Percentiles rank a stretch among this genome's conserved stretches.
phyloP scores from a whole-genome alignment of 208 protist genomes.

The Pavlovales sp. region DNA sequence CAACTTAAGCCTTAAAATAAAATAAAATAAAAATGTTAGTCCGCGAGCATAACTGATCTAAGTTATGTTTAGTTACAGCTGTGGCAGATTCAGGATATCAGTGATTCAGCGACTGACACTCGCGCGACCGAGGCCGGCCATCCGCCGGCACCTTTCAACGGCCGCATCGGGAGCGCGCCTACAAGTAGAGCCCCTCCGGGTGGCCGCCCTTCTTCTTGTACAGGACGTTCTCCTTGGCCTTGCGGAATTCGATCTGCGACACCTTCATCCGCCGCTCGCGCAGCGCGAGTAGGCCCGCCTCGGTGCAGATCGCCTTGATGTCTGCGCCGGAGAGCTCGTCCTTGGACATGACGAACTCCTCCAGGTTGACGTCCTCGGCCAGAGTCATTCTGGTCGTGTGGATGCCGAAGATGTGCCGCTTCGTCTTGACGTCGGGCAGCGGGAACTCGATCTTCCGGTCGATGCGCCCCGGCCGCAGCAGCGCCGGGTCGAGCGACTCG shows the following conservation, averaged over 20 bases:
- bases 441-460: slow-evolving; percentile 99
- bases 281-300: slow-evolving; percentile 98
- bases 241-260: slow-evolving; percentile 96
- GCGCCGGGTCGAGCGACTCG: slow-evolving; percentile 98
- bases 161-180: no score
- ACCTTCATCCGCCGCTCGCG: slow-evolving; percentile 99
- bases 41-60: no score
- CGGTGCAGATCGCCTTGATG: slow-evolving; percentile 99
- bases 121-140: no score
- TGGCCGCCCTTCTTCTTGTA: slow-evolving; percentile 97
- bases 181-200: slow-evolving; percentile 96
- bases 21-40: no score
- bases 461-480: slow-evolving; percentile 99
- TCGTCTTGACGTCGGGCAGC: slow-evolving; percentile 97
- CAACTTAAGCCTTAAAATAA: no score
- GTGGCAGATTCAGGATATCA: no score
- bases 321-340: slow-evolving; percentile 99
- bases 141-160: no score
- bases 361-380: slow-evolving; percentile 95
- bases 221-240: slow-evolving; percentile 98
- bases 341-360: slow-evolving; percentile 99
- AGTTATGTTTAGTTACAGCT: no score
- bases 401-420: slow-evolving; percentile 98
- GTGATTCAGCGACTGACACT: no score
- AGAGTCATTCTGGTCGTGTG: slow-evolving; percentile 98